Evolutionary conservation across 129 eudicot genomes (phyloP).

Genomic region (Artemisia argyi): DNA sequence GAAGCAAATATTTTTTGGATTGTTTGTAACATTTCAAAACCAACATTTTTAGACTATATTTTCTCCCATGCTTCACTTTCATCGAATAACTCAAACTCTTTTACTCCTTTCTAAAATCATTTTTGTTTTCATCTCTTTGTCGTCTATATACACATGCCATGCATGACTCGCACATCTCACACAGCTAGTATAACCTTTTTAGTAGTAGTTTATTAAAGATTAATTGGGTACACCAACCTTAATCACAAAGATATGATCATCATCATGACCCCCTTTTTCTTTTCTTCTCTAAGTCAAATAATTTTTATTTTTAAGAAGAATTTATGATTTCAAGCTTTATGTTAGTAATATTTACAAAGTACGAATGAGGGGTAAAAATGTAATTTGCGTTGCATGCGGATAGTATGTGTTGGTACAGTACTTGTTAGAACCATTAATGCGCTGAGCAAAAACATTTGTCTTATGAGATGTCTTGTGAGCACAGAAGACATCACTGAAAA

Average conservation of each 20-base stretch:
- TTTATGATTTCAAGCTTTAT: constrained; percentile 31
- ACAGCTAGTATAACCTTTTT: constrained; percentile 13
- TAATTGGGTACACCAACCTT: constrained; percentile 25
- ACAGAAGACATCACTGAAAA: constrained; percentile 46
- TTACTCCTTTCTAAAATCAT: constrained; percentile 28
- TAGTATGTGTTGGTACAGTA: constrained; percentile 37
- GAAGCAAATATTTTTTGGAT: constrained; percentile 33
- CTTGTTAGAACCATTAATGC: constrained; percentile 48
- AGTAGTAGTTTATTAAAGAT: constrained; percentile 11
- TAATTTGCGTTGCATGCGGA: constrained; percentile 3
- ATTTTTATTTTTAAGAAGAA: constrained; percentile 36
- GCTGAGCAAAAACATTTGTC: constrained; percentile 39
- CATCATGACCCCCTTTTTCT: constrained; percentile 33
- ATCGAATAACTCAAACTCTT: constrained; percentile 44
- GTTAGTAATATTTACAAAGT: not conserved
- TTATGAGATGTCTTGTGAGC: constrained; percentile 35
- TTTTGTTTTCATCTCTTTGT: constrained; percentile 57
- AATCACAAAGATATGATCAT: constrained; percentile 45
- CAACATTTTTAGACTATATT: constrained; percentile 43
- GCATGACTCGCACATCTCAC: constrained; percentile 31
- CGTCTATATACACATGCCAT: constrained; percentile 38
- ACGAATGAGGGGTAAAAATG: not conserved
- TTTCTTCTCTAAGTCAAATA: constrained; percentile 32
- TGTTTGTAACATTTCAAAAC: constrained; percentile 65
- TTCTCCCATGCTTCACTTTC: constrained; percentile 62